These are phyloP conservation scores for Tylopilus balloui DNA, from an alignment of 768 basidiomycete species.

Conservation along the genomic window DNA sequence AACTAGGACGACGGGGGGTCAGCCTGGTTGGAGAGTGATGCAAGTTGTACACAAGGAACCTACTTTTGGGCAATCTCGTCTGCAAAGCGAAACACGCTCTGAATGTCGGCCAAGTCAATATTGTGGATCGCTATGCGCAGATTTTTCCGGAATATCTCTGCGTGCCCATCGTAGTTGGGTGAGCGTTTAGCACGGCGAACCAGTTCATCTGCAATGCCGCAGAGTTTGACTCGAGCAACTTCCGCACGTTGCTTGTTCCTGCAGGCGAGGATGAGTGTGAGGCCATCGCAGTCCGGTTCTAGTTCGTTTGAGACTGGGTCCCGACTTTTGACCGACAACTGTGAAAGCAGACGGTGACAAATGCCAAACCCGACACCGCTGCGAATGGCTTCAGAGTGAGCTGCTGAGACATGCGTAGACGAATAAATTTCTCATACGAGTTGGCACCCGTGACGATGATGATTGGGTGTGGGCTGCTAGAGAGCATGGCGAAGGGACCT, in stretches of 20 bases:
- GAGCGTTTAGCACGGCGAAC: conserved; percentile 36
- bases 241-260: conserved; percentile 62
- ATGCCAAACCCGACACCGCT: conserved; percentile 85
- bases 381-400: conserved; percentile 31
- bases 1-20: conserved; percentile 41
- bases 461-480: conserved; percentile 36
- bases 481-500: conserved; percentile 24
- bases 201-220: conserved; percentile 50
- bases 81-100: conserved; percentile 59
- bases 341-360: conserved; percentile 70
- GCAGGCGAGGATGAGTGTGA: conserved; percentile 81
- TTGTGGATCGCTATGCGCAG: conserved; percentile 55
- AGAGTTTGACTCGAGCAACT: conserved; percentile 52
- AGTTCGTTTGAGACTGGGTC: conserved; percentile 19
- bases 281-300: conserved; percentile 40
- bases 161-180: conserved; percentile 46
- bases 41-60: conserved; percentile 21
- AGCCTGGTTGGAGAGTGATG: background rate
- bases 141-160: conserved; percentile 53
- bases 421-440: conserved; percentile 37
- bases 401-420: background rate
- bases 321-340: conserved; percentile 51
- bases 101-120: conserved; percentile 61
- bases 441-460: conserved; percentile 71
- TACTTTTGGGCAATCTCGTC: conserved; percentile 52